Percentiles rank a stretch among this genome's conserved stretches.
Conservation (phyloP, 2,329 filamentous ascomycete genomes). For the Trichoderma polysporum region DNA sequence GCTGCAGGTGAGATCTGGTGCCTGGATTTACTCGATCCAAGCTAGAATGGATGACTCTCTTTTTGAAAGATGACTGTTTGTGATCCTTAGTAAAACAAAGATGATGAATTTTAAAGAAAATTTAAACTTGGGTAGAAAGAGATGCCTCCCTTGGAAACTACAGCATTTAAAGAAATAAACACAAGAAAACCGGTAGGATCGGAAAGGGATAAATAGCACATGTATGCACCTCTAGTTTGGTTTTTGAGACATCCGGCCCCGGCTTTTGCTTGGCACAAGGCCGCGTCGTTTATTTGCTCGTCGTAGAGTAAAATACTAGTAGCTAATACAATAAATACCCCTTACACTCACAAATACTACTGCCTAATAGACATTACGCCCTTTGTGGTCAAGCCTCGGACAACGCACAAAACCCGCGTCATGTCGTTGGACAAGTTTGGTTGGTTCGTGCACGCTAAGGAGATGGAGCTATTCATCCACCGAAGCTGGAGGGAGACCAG, state of each 20-base stretch:
- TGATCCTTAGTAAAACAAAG: neutral
- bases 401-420: neutral
- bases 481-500: neutral
- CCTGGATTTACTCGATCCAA: neutral
- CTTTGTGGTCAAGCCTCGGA: neutral
- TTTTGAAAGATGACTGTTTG: neutral
- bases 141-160: neutral
- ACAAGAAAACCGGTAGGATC: neutral
- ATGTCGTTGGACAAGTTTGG: neutral
- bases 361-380: neutral
- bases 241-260: no score
- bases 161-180: neutral
- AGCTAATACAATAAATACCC: neutral
- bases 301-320: neutral
- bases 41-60: no score
- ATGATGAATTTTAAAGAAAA: no score
- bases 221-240: no score
- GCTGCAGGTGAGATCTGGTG: neutral
- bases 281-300: no score
- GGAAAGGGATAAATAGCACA: no score
- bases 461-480: neutral
- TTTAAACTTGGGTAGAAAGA: no score
- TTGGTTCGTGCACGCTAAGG: neutral
- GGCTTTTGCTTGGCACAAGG: no score
- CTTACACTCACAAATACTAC: no score